A percentile compares a stretch with the other conserved stretches of the same genome.
Evolutionary conservation across 1,284 basidiomycete species (phyloP).

Genomic region (Peniophora sp.): DNA sequence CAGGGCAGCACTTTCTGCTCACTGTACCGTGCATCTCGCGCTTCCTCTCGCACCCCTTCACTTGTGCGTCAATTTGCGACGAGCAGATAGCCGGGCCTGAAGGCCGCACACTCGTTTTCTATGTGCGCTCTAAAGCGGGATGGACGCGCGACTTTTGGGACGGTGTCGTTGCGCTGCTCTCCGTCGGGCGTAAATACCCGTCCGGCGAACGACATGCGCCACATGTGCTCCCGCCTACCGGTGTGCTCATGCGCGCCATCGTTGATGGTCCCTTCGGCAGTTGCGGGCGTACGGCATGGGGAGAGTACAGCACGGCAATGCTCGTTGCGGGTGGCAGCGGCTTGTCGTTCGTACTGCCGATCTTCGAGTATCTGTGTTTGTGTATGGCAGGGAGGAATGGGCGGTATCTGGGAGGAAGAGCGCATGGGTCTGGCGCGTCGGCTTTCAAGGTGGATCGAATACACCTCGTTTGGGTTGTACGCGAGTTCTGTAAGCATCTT

Average conservation of each 20-base stretch:
- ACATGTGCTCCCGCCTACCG: conserved; percentile 28
- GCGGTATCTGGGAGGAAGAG: conserved; percentile 31
- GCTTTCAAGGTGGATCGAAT: conserved; percentile 50
- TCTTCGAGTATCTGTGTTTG: conserved; percentile 66
- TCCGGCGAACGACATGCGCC: conserved; percentile 25
- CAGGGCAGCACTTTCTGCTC: conserved; percentile 77
- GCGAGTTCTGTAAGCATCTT: conserved; percentile 62
- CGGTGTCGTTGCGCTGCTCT: conserved; percentile 28
- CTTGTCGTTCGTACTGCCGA: conserved; percentile 67
- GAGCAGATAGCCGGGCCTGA: conserved; percentile 32
- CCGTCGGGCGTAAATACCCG: conserved; percentile 20
- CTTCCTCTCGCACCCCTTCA: conserved; percentile 77
- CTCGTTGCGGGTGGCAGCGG: conserved; percentile 79
- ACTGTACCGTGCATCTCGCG: conserved; percentile 63
- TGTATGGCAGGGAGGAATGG: conserved; percentile 52
- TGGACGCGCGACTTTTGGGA: conserved; percentile 76
- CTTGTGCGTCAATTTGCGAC: conserved; percentile 65
- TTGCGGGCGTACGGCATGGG: conserved; percentile 59
- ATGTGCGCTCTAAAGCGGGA: conserved; percentile 72
- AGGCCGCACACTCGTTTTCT: conserved; percentile 59
- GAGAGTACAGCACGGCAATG: conserved; percentile 53
- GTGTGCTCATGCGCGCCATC: conserved; percentile 55
- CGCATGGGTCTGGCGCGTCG: conserved; percentile 30
- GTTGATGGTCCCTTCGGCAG: conserved; percentile 82
- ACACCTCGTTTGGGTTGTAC: conserved; percentile 79